Evolutionary conservation across 2,329 filamentous ascomycete genomes (phyloP).

Genomic region (Drechslerella dactyloides): DNA sequence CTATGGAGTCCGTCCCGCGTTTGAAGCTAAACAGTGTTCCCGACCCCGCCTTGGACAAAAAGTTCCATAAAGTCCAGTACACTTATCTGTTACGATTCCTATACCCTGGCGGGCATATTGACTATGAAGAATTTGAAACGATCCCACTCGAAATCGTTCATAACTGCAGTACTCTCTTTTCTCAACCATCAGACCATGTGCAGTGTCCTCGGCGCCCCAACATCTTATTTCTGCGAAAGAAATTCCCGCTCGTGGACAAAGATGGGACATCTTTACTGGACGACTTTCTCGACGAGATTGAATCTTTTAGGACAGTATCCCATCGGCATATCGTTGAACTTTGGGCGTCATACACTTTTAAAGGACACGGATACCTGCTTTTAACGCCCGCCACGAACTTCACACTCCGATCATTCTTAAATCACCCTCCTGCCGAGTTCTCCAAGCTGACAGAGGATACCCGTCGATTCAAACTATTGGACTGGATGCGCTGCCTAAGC

Average conservation of each 20-base stretch:
- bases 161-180: slow-evolving; percentile 59
- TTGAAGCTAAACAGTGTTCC: slow-evolving; percentile 67
- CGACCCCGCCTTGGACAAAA: slow-evolving; percentile 70
- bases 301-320: slow-evolving; percentile 65
- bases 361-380: slow-evolving; percentile 69
- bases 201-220: slow-evolving; percentile 69
- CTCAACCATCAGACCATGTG: slow-evolving; percentile 67
- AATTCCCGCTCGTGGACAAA: slow-evolving; percentile 62
- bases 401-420: slow-evolving; percentile 71
- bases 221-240: slow-evolving; percentile 66
- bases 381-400: slow-evolving; percentile 72
- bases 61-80: slow-evolving; percentile 74
- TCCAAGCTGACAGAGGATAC: slow-evolving; percentile 68
- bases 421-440: slow-evolving; percentile 68
- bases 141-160: slow-evolving; percentile 70
- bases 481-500: slow-evolving; percentile 76
- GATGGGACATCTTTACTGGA: slow-evolving; percentile 61
- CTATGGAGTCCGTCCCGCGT: slow-evolving; percentile 69
- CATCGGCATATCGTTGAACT: slow-evolving; percentile 75
- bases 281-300: slow-evolving; percentile 69
- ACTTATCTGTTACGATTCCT: slow-evolving; percentile 72
- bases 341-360: slow-evolving; percentile 73
- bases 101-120: slow-evolving; percentile 66
- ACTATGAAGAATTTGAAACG: slow-evolving; percentile 71
- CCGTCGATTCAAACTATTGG: slow-evolving; percentile 68